phyloP scores from a whole-genome alignment of 1,139 yeast species.

The Saccharomyces hybrid region DNA sequence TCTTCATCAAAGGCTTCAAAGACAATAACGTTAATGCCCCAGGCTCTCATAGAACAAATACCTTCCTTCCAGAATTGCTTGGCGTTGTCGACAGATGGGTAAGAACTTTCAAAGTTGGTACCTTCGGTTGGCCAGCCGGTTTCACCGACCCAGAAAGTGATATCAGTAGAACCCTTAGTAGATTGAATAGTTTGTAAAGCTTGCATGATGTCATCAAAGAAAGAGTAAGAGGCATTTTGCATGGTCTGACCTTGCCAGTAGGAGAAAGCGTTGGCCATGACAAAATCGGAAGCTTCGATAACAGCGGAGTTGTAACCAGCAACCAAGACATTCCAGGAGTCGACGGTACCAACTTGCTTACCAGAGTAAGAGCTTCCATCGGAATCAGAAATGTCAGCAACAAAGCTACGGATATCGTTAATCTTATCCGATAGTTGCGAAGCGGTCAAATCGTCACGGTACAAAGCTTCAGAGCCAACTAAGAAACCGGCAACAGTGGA shows the following conservation, averaged over 20 bases:
- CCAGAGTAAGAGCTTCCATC: constrained; percentile 68
- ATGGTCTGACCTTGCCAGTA: constrained; percentile 97
- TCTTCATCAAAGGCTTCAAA: constrained; percentile 94
- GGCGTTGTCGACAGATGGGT: constrained; percentile 70
- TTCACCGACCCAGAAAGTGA: constrained; percentile 93
- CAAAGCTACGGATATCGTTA: constrained; percentile 46
- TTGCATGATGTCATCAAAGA: constrained; percentile 94
- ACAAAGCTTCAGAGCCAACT: constrained; percentile 89
- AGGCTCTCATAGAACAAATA: constrained; percentile 84
- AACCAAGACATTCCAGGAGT: constrained; percentile 88
- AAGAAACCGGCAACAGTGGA: constrained; percentile 63
- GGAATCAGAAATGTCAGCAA: constrained; percentile 61
- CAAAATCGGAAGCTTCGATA: constrained; percentile 71
- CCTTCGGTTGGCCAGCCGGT: constrained; percentile 98
- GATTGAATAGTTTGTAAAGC: constrained; percentile 82
- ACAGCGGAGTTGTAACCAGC: constrained; percentile 66
- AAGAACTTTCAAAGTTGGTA: constrained; percentile 54
- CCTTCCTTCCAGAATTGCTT: constrained; percentile 76
- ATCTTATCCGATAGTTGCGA: constrained; percentile 58
- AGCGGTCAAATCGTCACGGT: constrained; percentile 76
- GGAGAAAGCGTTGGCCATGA: constrained; percentile 90
- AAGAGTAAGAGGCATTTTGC: constrained; percentile 74
- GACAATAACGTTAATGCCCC: constrained; percentile 88
- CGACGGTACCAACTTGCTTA: constrained; percentile 84
- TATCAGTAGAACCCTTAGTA: constrained; percentile 74